These are phyloP conservation scores for Kitagawia praeruptora DNA, from an alignment of 129 eudicot genomes.

Conservation along the genomic window DNA sequence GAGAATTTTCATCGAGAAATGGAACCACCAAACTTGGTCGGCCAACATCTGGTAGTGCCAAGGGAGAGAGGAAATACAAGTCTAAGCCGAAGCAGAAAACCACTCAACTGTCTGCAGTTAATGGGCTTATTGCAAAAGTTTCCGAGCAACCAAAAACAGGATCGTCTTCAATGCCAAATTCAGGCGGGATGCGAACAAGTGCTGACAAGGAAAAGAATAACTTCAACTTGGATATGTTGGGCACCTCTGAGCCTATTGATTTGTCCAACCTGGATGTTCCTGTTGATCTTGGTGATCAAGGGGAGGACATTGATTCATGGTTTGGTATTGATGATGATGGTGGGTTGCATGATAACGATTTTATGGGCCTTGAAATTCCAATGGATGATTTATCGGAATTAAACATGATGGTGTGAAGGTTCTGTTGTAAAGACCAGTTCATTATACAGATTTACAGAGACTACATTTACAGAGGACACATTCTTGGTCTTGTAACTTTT, in stretches of 20 bases:
- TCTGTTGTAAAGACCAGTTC: conserved; percentile 44
- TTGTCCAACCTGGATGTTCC: conserved; percentile 53
- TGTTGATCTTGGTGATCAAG: conserved; percentile 68
- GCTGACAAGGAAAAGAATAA: conserved; percentile 29
- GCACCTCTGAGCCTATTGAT: conserved; percentile 43
- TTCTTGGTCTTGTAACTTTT: conserved; percentile 16
- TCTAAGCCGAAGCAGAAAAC: conserved; percentile 69
- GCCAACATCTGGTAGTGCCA: conserved; percentile 39
- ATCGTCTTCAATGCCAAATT: conserved; percentile 28
- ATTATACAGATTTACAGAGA: conserved; percentile 33
- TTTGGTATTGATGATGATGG: conserved; percentile 75
- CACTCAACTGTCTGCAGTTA: conserved; percentile 56
- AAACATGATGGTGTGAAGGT: conserved; percentile 74
- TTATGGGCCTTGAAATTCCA: conserved; percentile 84
- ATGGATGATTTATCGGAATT: conserved; percentile 84
- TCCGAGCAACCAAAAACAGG: conserved; percentile 44
- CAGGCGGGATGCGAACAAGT: conserved; percentile 31
- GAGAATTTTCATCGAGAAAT: conserved; percentile 38
- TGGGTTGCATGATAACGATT: conserved; percentile 60
- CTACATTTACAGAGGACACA: conserved; percentile 25
- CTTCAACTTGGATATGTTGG: conserved; percentile 25
- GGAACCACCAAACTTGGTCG: conserved; percentile 59
- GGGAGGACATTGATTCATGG: conserved; percentile 77
- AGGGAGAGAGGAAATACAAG: conserved; percentile 76
- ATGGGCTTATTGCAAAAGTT: conserved; percentile 45